Evolutionary conservation across 1,139 yeast genomes (phyloP), one percentile per base, ranked within the genome.

Genomic region (Yamadazyma atmosphaerica): DNA sequence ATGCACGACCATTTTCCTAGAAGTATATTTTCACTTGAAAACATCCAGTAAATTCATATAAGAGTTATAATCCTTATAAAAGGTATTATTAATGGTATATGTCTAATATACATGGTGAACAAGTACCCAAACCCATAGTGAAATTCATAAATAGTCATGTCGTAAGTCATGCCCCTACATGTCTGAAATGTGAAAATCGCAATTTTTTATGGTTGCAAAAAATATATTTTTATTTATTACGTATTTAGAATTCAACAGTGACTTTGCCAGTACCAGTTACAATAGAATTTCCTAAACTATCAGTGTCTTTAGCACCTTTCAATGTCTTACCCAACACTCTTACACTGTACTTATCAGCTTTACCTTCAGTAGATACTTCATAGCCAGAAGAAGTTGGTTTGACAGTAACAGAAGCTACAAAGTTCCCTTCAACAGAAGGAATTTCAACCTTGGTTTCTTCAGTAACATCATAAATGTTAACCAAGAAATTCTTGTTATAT

Each of bases 401-500:
- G 2, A 41, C 49, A 4, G 39, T 37, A 14, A 46, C 40, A 2
- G 28, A 23, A 2, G 34, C 37, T 4, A 37, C 45, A 16, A 33
- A 41, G 9, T 46, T 43, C 18, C 57, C 56, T 29, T 47, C 42
- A 13, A 25, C n/a, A 15, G 38, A n/a, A 5, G 51, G 52, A 26
- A 56, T 49, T 14, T 45, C 33, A 7, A 45, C 46, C 1, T 39
- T 35, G n/a, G 45, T 34, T 5, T 37, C 32, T 3, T 36, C 37
- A 1, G 33, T 38, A 1, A 34, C 39, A n/a, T 47, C 49, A 35
- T 37, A 55, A 12, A 56, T 34, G 34, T 54, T 55, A 26, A 56
- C 44, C 37, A 51, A 35, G 24, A 49, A 49, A n/a, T 46, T 45
- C 19, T 51, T 40, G 26, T 38, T 37, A 41, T 52, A 56, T 4